A percentile compares a stretch with the other conserved stretches of the same genome.
phyloP scores from a whole-genome alignment of 139 green algal species.

The Closterium sp. region DNA sequence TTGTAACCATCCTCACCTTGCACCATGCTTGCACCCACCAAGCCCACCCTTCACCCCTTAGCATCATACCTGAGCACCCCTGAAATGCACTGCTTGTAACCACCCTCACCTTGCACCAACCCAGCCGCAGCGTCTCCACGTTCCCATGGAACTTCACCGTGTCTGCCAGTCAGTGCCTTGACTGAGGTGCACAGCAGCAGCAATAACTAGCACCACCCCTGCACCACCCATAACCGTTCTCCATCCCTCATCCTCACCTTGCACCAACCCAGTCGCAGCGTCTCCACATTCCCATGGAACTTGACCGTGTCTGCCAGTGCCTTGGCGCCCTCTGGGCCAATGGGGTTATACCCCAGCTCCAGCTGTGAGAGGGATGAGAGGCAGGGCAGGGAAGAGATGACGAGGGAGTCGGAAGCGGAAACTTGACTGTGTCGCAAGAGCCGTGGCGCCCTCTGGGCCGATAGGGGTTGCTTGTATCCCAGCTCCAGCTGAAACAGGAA shows the following conservation, averaged over 20 bases:
- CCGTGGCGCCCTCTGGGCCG: too few species aligned
- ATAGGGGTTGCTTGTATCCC: too few species aligned
- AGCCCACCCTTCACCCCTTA: conserved; percentile 2
- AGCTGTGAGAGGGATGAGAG: conserved; percentile 43
- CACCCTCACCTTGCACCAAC: conserved; percentile 91
- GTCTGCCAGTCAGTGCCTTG: conserved; percentile 59
- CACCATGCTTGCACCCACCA: conserved; percentile 76
- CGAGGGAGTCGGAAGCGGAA: too few species aligned
- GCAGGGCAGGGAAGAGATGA: too few species aligned
- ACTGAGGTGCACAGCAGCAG: too few species aligned
- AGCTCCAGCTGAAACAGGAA: too few species aligned
- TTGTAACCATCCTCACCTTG: conserved; percentile 69
- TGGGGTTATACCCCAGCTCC: conserved; percentile 94
- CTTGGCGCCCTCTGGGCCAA: conserved; percentile 76
- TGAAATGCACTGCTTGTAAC: too few species aligned
- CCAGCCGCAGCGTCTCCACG: conserved; percentile 75
- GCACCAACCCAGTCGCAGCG: conserved; percentile 90
- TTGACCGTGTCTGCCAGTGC: conserved; percentile 86
- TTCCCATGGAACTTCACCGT: conserved; percentile 89
- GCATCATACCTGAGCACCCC: too few species aligned
- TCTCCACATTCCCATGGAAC: conserved; percentile 79
- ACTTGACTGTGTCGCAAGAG: too few species aligned
- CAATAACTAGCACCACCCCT: too few species aligned
- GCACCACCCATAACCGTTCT: too few species aligned
- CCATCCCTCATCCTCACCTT: conserved; percentile 66